Base-by-base conservation (phyloP, 495 filamentous ascomycete species). In the Xylaria flabelliformis region DNA sequence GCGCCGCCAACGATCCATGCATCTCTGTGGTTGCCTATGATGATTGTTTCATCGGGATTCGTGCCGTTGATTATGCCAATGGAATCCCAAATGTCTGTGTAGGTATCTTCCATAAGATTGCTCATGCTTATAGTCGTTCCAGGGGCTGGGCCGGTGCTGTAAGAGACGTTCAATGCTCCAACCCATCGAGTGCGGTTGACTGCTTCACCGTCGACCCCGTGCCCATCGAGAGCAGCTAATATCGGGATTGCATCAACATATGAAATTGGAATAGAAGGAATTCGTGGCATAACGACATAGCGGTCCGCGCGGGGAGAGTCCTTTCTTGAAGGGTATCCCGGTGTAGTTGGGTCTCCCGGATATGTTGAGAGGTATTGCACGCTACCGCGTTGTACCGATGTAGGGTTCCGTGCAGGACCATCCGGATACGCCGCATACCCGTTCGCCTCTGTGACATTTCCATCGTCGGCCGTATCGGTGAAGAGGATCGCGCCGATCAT, bases 1-100 rank as follows among this genome's bases (percentile, higher is more conserved):
- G 92, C 92, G 3, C 91, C 93, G 48, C 93, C 92, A 26, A 91
- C 90, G 79, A 94, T 90, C 93, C 93, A 97, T 0, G 93, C 91
- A 81, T 97, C 94, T 19, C 93, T 88, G 78, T 97, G 94, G 75
- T 97, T 97, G 10, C 94, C 94, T 58, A 97, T 82, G 12, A 97
- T 83, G n/a, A 97, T 85, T 1, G 94, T 93, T 74, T 97, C 94
- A 15, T 81, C 79, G 3, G 87, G 80, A 56, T 95, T 87, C 19
- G 88, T 89, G 32, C 94, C 94, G 71, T 95, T 95, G 79, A 97
- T 94, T 48, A 92, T 85, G 39, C 94, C 94, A 72, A 97, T 94
- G 3, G 93, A 90, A 73, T 97, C 91, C 94, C 94, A 97, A 61
- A 95, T 82, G 0, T 94, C 93, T 1, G 92, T 94, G 4, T 87